Percentiles rank a stretch among this genome's conserved stretches.
Conservation (phyloP, 2,329 filamentous ascomycete species). For the Aspergillus sp. region DNA sequence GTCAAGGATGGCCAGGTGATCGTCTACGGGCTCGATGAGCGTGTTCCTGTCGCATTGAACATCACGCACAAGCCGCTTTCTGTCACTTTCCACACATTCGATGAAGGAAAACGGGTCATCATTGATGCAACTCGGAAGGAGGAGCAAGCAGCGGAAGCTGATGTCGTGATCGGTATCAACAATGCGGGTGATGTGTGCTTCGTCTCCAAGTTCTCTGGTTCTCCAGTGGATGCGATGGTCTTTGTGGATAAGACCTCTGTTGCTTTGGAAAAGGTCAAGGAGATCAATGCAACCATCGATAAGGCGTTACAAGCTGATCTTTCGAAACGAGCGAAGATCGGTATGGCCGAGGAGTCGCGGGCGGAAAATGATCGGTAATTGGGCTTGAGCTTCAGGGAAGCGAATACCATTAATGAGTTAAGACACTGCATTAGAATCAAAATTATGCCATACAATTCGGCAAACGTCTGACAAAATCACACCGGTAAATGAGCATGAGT, state of each 20-base stretch:
- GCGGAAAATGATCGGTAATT: slow-evolving; percentile 78
- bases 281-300: slow-evolving; percentile 74
- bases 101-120: slow-evolving; percentile 47
- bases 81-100: slow-evolving; percentile 83
- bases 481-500: background rate
- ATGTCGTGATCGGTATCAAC: slow-evolving; percentile 79
- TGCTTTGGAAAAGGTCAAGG: slow-evolving; percentile 77
- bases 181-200: slow-evolving; percentile 88
- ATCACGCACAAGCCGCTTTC: slow-evolving; percentile 92
- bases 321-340: slow-evolving; percentile 61
- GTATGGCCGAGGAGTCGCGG: slow-evolving; percentile 79
- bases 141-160: slow-evolving; percentile 63
- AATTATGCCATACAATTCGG: background rate
- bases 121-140: slow-evolving; percentile 49
- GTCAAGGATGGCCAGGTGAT: slow-evolving; percentile 83
- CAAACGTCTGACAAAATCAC: background rate
- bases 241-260: slow-evolving; percentile 74
- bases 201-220: slow-evolving; percentile 85
- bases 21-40: slow-evolving; percentile 79
- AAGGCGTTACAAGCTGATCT: slow-evolving; percentile 73
- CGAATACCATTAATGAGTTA: background rate
- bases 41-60: slow-evolving; percentile 85
- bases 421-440: background rate
- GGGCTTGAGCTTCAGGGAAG: background rate
- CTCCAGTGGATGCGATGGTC: slow-evolving; percentile 74